phyloP scores from a whole-genome alignment of 106 monocot genomes.

The Phalaenopsis aphrodite region DNA sequence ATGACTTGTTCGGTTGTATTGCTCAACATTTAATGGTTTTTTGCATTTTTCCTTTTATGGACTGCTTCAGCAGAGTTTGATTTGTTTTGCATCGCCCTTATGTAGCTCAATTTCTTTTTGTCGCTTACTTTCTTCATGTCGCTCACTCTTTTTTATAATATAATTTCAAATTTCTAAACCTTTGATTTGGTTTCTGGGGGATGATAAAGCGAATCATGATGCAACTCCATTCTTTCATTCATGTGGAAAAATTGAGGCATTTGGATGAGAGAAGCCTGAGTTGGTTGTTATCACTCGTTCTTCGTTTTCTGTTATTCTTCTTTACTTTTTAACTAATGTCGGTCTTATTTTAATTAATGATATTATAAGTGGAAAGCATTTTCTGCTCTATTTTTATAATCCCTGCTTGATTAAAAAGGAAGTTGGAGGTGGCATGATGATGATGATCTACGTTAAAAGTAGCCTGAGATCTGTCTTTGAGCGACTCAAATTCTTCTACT shows the following conservation, averaged over 20 bases:
- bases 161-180: background rate
- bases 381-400: background rate
- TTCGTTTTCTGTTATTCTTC: background rate
- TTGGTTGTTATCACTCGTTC: background rate
- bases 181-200: constrained; percentile 5
- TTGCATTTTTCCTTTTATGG: background rate
- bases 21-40: too few relatives aligned
- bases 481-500: constrained; percentile 12
- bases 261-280: constrained; percentile 4
- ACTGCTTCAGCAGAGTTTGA: background rate
- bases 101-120: too few relatives aligned
- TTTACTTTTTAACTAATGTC: background rate
- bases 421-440: constrained; percentile 3
- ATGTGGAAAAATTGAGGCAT: background rate
- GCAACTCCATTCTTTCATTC: too few relatives aligned
- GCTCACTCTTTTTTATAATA: too few relatives aligned
- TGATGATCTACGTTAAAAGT: constrained; percentile 3
- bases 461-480: constrained; percentile 13
- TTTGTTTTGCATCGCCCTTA: background rate
- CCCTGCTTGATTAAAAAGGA: background rate
- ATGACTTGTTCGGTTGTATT: too few relatives aligned
- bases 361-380: too few relatives aligned
- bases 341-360: background rate
- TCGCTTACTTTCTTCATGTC: too few relatives aligned
- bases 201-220: background rate